These are phyloP conservation scores for Thymus quinquecostatus DNA, from an alignment of 257 asterid species.

Conservation along the genomic window DNA sequence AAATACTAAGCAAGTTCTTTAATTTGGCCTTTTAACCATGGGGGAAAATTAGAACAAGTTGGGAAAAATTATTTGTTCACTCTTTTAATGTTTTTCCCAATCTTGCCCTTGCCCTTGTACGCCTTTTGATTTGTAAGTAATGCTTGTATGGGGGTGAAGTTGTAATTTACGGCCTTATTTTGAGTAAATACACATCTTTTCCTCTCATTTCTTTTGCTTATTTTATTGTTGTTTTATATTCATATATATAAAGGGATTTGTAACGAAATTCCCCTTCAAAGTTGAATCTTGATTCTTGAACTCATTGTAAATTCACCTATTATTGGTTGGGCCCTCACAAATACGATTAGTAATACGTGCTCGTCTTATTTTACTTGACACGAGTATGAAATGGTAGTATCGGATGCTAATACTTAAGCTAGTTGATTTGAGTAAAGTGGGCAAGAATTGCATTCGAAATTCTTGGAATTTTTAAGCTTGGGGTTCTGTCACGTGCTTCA, in stretches of 20 bases:
- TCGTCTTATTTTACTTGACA: too few species aligned
- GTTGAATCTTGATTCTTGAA: background rate
- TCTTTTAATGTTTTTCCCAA: slow-evolving; percentile 6
- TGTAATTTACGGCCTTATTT: slow-evolving; percentile 34
- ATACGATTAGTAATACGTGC: too few species aligned
- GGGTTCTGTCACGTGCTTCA: slow-evolving; percentile 27
- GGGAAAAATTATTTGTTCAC: slow-evolving; percentile 2
- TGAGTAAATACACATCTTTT: slow-evolving; percentile 28
- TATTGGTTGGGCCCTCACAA: background rate
- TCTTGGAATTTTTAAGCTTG: slow-evolving; percentile 12
- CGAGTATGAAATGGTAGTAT: too few species aligned
- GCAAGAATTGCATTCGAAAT: slow-evolving; percentile 8
- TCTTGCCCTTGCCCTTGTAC: slow-evolving; percentile 42
- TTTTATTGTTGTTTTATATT: background rate
- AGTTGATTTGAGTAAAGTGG: background rate
- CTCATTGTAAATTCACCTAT: background rate
- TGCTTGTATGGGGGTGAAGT: slow-evolving; percentile 42
- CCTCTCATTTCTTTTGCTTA: background rate
- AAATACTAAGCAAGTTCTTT: slow-evolving; percentile 24
- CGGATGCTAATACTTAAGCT: background rate
- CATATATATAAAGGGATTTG: background rate
- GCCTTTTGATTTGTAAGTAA: slow-evolving; percentile 43
- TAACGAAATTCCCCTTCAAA: background rate
- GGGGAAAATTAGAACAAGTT: slow-evolving; percentile 21
- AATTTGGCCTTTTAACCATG: background rate